Conservation (phyloP, 495 filamentous ascomycete species). For the Clohesyomyces aquaticus region DNA sequence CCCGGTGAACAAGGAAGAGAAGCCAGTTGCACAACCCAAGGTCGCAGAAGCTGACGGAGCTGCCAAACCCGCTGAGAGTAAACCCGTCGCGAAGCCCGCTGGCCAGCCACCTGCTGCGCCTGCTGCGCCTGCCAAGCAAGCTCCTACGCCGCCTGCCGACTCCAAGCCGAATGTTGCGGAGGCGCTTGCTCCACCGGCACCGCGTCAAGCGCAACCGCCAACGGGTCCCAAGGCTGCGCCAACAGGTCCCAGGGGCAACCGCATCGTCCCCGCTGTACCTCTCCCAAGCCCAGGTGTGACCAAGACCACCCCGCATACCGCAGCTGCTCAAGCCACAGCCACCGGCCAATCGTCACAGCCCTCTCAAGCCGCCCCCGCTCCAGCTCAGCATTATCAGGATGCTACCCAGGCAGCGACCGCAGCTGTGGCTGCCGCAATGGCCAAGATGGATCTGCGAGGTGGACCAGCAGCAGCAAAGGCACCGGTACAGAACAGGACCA, state of each 20-base stretch:
- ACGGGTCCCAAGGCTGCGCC: constrained; percentile 53
- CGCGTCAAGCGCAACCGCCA: constrained; percentile 43
- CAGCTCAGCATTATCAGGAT: constrained; percentile 58
- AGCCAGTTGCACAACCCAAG: constrained; percentile 43
- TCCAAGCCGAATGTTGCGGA: constrained; percentile 49
- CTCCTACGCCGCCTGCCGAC: constrained; percentile 50
- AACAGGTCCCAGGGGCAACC: constrained; percentile 68
- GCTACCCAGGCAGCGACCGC: constrained; percentile 82
- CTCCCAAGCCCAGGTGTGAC: constrained; percentile 40
- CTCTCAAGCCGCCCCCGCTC: constrained; percentile 44
- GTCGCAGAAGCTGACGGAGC: constrained; percentile 39
- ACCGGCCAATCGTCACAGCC: constrained; percentile 41
- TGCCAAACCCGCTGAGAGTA: constrained; percentile 32
- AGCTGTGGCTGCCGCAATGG: constrained; percentile 89
- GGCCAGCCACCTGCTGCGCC: constrained; percentile 30
- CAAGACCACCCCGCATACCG: constrained; percentile 27
- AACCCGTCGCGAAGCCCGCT: constrained; percentile 12
- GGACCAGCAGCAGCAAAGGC: too few species aligned
- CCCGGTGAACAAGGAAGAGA: constrained; percentile 52
- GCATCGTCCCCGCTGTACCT: constrained; percentile 67
- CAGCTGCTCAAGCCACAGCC: constrained; percentile 22
- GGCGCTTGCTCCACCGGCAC: constrained; percentile 45
- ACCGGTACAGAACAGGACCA: constrained; percentile 24
- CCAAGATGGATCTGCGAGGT: constrained; percentile 66
- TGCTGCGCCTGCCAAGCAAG: constrained; percentile 34